Base-by-base conservation (phyloP, 1,284 basidiomycete species). In the Puccinia novopanici region DNA sequence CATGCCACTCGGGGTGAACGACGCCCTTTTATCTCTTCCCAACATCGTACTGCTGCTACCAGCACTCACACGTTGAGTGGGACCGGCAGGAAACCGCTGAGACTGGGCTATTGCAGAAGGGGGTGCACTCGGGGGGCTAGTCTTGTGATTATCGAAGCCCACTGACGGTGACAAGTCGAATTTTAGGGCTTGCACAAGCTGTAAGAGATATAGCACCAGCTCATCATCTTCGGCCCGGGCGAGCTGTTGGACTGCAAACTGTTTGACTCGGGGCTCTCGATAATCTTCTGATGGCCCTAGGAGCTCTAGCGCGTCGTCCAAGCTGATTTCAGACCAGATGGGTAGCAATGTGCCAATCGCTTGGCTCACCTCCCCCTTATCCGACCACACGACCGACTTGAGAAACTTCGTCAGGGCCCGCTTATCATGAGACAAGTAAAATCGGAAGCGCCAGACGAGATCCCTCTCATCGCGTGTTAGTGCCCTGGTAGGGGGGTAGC, bases 371-470 rank as follows among this genome's bases (percentile, higher is more conserved):
- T 99, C 97, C 2, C 93, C 92, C 0, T 92, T 90, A 85, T 99
- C 97, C 59, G 93, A 89, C 97, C 97, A 99, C 12, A 95, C 95
- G 40, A 99, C 97, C 42, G 94, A 95, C 86, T 96, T 98, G 81
- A 99, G 89, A 87, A 99, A 99, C 86, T 99, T 99, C 48, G 96
- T 99, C 40, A 99, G 89, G 0, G 87, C 87, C 13, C 88, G 87
- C 85, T 94, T 94, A 85, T 95, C 93, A 40, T 94, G 88, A 0
- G 92, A 91, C 19, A 99, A 90, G 83, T 98, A 99, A 87, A 98
- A 99, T 13, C 97, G 91, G 89, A 97, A 99, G 85, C 97, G 95
- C 97, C 97, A 99, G 34, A 99, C 91, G 22, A 96, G 87, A 83
- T 99, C 96, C 85, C 96, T 97, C 87, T 99, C 96, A 83, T 95